Percentiles rank a stretch among this genome's conserved stretches.
phyloP scores from a whole-genome alignment of 768 basidiomycete genomes.

The Russula virescens region DNA sequence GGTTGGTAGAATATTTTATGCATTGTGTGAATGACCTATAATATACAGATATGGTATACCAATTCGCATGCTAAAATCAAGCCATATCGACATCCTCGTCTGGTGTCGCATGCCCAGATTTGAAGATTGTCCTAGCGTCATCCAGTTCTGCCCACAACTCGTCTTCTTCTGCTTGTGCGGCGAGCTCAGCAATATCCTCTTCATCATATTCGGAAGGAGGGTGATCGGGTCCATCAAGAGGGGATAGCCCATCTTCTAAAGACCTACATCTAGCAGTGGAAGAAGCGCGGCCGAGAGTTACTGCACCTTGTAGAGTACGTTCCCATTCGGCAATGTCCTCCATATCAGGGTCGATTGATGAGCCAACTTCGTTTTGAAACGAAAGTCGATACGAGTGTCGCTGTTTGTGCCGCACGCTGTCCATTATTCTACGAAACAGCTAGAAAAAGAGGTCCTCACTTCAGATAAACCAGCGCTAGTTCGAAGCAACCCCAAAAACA shows the following conservation, averaged over 20 bases:
- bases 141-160: conserved; percentile 29
- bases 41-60: conserved; percentile 1
- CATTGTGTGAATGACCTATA: not conserved
- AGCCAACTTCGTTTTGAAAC: conserved; percentile 63
- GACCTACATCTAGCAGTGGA: not conserved
- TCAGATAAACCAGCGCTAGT: not conserved
- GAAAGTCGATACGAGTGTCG: conserved; percentile 55
- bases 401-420: conserved; percentile 44
- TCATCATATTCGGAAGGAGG: conserved; percentile 36
- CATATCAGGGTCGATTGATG: conserved; percentile 69
- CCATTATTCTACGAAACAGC: conserved; percentile 64
- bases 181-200: conserved; percentile 50
- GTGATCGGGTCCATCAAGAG: conserved; percentile 8
- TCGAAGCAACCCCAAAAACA: not conserved
- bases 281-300: not conserved
- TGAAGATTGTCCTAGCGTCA: not conserved
- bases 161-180: conserved; percentile 54
- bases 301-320: conserved; percentile 42
- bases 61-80: not conserved
- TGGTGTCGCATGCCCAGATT: not conserved
- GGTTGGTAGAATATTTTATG: not conserved
- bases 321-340: conserved; percentile 64
- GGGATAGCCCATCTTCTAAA: not conserved
- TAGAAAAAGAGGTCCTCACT: conserved; percentile 26
- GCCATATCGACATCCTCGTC: conserved; percentile 21